Base-by-base conservation (phyloP, 495 filamentous ascomycete genomes). In the Daldinia decipiens region DNA sequence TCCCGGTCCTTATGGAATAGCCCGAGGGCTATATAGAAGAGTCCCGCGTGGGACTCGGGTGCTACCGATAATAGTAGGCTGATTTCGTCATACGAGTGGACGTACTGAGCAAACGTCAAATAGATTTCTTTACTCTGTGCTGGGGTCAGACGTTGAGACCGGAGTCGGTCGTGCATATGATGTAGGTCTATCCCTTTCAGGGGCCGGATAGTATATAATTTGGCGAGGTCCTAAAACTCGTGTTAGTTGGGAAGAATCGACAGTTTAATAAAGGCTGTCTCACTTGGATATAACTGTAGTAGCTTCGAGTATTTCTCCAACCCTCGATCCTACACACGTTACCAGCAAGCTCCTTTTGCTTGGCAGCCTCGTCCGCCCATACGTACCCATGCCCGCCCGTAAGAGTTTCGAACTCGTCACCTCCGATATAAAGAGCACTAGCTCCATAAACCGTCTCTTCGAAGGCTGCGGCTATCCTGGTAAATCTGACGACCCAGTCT, bases 361-460 rank as follows among this genome's bases (percentile, higher is more conserved):
- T 93, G n/a, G 89, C 83, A 9, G 80, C 78, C 53, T 97, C 93
- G 76, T 97, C 92, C 6, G 88, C 79, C 96, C 96, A 99, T 6
- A 99, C 94, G 74, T 96, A 97, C 32, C 95, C 95, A 78, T 99
- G 95, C 3, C 95, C 93, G 26, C 84, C 82, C 52, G 82, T 79
- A 26, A 85, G 85, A 19, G 88, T 86, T 38, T 91, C 89, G 52
- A 89, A 88, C 55, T 87, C 86, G 67, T 93, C 89, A 21, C 89
- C 89, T 12, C 93, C 93, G 52, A 96, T 92, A 76, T 94, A 93
- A n/a, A 99, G 84, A 27, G 94, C 92, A 55, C 90, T 93, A 17
- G 91, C 91, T 17, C 95, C 96, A 71, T 95, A 98, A 5, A 99
- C 95, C 27, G 87, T 88, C 79, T 98, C 95, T 77, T 99, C 95